Percentiles rank a stretch among this genome's conserved stretches.
Conservation (phyloP, 345 rosid species). For the Salix purpurea region DNA sequence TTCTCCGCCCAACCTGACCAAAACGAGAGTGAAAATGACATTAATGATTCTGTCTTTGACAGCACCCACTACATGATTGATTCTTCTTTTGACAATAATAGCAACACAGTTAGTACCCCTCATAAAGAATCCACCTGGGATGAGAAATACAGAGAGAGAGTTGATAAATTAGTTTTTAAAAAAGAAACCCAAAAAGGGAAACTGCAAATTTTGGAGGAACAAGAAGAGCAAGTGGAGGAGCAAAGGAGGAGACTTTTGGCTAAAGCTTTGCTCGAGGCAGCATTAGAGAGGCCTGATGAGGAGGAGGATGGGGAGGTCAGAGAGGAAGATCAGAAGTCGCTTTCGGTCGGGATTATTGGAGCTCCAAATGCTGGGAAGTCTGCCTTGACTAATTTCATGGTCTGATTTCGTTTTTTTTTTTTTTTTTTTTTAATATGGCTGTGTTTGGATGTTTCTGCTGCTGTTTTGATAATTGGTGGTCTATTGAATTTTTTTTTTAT, state of each 20-base stretch:
- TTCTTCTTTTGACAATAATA: constrained; percentile 2
- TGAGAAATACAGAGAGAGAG: constrained; percentile 52
- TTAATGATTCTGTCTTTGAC: constrained; percentile 51
- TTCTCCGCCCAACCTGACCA: constrained; percentile 59
- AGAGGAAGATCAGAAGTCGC: constrained; percentile 94
- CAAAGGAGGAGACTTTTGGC: constrained; percentile 58
- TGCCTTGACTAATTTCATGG: constrained; percentile 76
- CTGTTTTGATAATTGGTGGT: neutral
- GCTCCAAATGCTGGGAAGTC: constrained; percentile 98
- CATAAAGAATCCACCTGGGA: constrained; percentile 56
- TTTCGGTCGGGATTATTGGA: constrained; percentile 85
- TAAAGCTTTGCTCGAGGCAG: constrained; percentile 69
- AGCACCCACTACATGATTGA: constrained; percentile 49
- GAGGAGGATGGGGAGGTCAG: constrained; percentile 53
- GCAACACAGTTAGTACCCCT: constrained; percentile 3
- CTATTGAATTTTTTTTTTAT: no score
- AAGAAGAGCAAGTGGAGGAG: constrained; percentile 51
- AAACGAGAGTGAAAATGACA: constrained; percentile 28
- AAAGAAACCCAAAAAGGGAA: constrained; percentile 35
- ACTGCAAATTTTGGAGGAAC: constrained; percentile 20
- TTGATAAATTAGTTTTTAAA: constrained; percentile 47
- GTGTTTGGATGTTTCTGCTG: neutral
- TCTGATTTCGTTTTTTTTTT: constrained; percentile 21
- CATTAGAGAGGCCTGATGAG: constrained; percentile 56
- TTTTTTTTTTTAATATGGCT: neutral